phyloP scores from a whole-genome alignment of 2,329 filamentous ascomycete genomes.

The Xylariaceae sp. region DNA sequence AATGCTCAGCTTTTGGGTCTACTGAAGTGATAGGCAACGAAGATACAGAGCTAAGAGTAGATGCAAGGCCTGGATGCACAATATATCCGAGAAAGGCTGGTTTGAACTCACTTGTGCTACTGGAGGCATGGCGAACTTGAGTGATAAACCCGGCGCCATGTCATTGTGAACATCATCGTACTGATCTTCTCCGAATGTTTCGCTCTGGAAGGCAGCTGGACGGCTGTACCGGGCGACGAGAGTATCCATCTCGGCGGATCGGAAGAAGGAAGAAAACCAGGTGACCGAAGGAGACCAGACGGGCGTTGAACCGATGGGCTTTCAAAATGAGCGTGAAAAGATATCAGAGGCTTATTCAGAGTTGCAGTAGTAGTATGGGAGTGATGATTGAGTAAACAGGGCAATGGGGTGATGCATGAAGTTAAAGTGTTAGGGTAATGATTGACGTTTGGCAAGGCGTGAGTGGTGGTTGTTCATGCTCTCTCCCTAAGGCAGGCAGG shows the following conservation, averaged over 20 bases:
- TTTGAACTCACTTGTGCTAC: conserved; percentile 76
- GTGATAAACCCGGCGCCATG: conserved; percentile 75
- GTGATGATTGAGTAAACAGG: conserved; percentile 16
- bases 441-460: conserved; percentile 4
- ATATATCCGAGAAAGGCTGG: neutral
- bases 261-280: conserved; percentile 4
- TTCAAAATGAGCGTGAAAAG: conserved; percentile 12
- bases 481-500: conserved; percentile 17
- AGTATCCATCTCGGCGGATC: conserved; percentile 73
- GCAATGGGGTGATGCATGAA: conserved; percentile 10
- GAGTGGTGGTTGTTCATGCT: conserved; percentile 19
- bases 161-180: conserved; percentile 75
- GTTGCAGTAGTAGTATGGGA: neutral
- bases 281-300: neutral
- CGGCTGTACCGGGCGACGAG: conserved; percentile 92
- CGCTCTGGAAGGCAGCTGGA: conserved; percentile 72
- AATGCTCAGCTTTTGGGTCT: neutral
- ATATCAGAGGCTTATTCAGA: conserved; percentile 4
- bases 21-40: neutral
- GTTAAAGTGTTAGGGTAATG: conserved; percentile 20
- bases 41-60: neutral
- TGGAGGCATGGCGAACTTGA: conserved; percentile 95
- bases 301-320: neutral
- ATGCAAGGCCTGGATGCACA: neutral
- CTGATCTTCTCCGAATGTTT: conserved; percentile 74